Percentiles rank a stretch among this genome's conserved stretches.
These are phyloP conservation scores for Irpex rosettiformis DNA, from an alignment of 1,284 basidiomycete genomes.

Conservation along the genomic window DNA sequence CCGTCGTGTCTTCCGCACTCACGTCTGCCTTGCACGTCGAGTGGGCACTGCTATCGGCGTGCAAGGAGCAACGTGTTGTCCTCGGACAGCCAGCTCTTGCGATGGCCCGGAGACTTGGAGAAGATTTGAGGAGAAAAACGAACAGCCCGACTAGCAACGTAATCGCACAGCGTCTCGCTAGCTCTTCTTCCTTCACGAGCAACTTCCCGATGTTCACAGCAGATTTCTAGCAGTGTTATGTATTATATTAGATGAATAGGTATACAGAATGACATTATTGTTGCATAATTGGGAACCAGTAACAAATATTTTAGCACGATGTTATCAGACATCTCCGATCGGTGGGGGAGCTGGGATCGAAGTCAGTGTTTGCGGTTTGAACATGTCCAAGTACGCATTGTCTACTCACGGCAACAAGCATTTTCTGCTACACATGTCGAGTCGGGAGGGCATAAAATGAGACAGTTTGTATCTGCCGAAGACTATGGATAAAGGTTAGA, in stretches of 20 bases:
- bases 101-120: conserved; percentile 60
- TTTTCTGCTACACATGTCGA: conserved; percentile 65
- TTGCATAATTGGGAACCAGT: background rate
- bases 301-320: background rate
- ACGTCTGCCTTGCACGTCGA: conserved; percentile 67
- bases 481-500: conserved; percentile 32
- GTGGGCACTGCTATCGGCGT: conserved; percentile 53
- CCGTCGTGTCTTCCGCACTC: conserved; percentile 59
- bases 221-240: conserved; percentile 22
- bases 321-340: background rate
- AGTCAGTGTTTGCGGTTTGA: background rate
- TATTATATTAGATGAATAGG: background rate
- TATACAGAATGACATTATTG: background rate
- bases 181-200: conserved; percentile 59
- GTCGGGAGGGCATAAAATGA: conserved; percentile 52
- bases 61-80: conserved; percentile 43
- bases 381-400: background rate
- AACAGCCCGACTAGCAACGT: conserved; percentile 46
- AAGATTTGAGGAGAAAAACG: conserved; percentile 50
- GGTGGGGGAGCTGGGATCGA: background rate
- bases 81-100: conserved; percentile 59
- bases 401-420: conserved; percentile 73
- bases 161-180: conserved; percentile 55
- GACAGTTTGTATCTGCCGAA: conserved; percentile 31
- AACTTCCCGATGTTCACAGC: conserved; percentile 70